phyloP scores from a whole-genome alignment of 495 filamentous ascomycete species.

The Monascus purpureus region DNA sequence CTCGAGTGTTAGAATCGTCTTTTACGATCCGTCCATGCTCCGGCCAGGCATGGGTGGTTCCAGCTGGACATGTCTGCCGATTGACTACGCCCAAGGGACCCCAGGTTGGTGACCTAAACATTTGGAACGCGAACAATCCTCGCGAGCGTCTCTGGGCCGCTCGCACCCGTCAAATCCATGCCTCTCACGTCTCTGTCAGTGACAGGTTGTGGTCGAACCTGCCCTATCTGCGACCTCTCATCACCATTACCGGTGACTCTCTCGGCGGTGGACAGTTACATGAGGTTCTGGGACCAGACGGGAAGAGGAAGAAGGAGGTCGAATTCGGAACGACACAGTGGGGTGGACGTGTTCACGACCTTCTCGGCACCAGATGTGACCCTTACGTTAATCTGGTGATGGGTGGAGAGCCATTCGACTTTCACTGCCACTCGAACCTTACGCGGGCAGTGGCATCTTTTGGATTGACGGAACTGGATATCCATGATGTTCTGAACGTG shows the following conservation, averaged over 20 bases:
- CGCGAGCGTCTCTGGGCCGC: slow-evolving; percentile 69
- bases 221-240: slow-evolving; percentile 60
- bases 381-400: slow-evolving; percentile 63
- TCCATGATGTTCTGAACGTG: slow-evolving; percentile 71
- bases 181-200: slow-evolving; percentile 51
- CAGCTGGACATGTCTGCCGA: slow-evolving; percentile 48
- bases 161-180: slow-evolving; percentile 63
- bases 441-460: slow-evolving; percentile 53
- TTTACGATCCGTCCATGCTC: slow-evolving; percentile 37
- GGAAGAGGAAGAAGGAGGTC: slow-evolving; percentile 18
- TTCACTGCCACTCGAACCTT: slow-evolving; percentile 72
- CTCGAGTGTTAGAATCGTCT: slow-evolving; percentile 18
- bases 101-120: slow-evolving; percentile 70
- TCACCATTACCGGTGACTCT: slow-evolving; percentile 56
- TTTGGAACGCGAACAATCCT: slow-evolving; percentile 64
- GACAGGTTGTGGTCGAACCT: slow-evolving; percentile 66
- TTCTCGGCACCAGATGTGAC: slow-evolving; percentile 66
- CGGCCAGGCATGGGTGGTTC: slow-evolving; percentile 49
- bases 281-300: slow-evolving; percentile 23
- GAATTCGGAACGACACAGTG: slow-evolving; percentile 29
- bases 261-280: slow-evolving; percentile 44
- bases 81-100: slow-evolving; percentile 62
- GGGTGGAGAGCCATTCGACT: slow-evolving; percentile 56
- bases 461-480: slow-evolving; percentile 55
- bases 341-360: slow-evolving; percentile 50